Conservation (phyloP, 352 stramenopile species). For the Globisporangium canariense region DNA sequence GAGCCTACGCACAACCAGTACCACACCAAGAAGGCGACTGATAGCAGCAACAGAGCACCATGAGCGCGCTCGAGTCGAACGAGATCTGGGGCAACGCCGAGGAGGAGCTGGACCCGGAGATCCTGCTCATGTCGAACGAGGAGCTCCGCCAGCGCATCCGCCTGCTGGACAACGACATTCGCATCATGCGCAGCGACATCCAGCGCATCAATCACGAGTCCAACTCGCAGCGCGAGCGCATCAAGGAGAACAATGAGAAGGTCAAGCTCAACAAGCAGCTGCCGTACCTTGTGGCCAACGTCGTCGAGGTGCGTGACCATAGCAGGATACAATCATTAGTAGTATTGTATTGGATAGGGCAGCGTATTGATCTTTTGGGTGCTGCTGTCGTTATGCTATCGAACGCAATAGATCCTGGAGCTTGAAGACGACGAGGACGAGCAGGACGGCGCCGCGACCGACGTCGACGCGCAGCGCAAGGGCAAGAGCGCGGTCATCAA, state of each 20-base stretch:
- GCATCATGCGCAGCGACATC: conserved; percentile 97
- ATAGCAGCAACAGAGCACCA: conserved; percentile 18
- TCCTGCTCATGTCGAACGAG: conserved; percentile 92
- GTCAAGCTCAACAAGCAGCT: conserved; percentile 99
- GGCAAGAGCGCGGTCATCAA: conserved; percentile 97
- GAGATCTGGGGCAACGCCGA: conserved; percentile 57
- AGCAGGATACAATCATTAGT: conserved; percentile 25
- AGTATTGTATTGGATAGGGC: conserved; percentile 1
- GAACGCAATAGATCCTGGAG: conserved; percentile 46
- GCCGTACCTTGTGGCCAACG: conserved; percentile 98
- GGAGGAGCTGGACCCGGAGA: conserved; percentile 84
- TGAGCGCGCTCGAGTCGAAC: conserved; percentile 63
- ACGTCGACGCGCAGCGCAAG: conserved; percentile 90
- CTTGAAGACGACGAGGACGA: conserved; percentile 91
- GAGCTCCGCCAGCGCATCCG: conserved; percentile 96
- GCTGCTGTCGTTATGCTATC: neutral
- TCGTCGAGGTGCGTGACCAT: conserved; percentile 87
- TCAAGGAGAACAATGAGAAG: conserved; percentile 99
- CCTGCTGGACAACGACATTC: conserved; percentile 96
- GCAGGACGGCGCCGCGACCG: conserved; percentile 91
- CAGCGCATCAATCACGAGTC: conserved; percentile 96
- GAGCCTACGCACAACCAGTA: neutral
- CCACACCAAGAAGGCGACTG: neutral
- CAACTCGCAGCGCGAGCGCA: conserved; percentile 90
- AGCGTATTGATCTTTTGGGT: conserved; percentile 11